Evolutionary conservation across 345 rosid genomes (phyloP).

Genomic region (Kandelia obovata): DNA sequence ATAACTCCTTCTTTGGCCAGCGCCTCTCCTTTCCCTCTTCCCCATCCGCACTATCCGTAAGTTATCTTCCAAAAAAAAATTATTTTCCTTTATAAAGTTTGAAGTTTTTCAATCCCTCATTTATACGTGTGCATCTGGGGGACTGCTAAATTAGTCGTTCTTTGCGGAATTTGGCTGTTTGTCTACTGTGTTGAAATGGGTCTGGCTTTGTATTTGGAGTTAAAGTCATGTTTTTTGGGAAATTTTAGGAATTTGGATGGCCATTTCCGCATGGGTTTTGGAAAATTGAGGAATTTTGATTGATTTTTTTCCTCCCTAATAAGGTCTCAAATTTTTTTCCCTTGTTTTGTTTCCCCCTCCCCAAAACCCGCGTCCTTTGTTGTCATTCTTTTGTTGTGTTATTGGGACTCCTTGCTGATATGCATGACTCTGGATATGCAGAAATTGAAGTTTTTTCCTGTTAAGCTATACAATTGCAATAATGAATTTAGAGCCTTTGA

Average conservation of each 20-base stretch:
- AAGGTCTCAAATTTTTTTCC: no score
- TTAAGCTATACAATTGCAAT: not conserved
- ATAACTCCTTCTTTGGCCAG: slow-evolving; percentile 59
- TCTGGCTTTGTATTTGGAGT: slow-evolving; percentile 1
- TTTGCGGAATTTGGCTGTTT: not conserved
- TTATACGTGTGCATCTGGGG: no score
- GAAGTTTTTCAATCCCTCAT: no score
- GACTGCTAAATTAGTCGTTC: not conserved
- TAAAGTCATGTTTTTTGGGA: no score
- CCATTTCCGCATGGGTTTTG: not conserved
- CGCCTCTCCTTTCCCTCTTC: slow-evolving; percentile 48
- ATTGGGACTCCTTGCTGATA: no score
- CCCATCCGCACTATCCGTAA: slow-evolving; percentile 42
- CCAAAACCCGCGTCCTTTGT: no score
- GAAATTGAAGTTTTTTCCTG: not conserved
- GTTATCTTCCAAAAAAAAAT: slow-evolving; percentile 12
- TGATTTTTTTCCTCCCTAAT: not conserved
- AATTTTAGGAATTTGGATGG: not conserved
- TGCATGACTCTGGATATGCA: not conserved
- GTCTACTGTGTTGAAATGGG: slow-evolving; percentile 12
- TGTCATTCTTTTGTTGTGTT: no score
- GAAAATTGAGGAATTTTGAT: not conserved
- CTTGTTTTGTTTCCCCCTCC: no score
- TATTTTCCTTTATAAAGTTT: not conserved
- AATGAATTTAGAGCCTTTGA: not conserved